These are phyloP conservation scores for Plectranthus barbatus DNA, from an alignment of 257 asterid species.

Conservation along the genomic window DNA sequence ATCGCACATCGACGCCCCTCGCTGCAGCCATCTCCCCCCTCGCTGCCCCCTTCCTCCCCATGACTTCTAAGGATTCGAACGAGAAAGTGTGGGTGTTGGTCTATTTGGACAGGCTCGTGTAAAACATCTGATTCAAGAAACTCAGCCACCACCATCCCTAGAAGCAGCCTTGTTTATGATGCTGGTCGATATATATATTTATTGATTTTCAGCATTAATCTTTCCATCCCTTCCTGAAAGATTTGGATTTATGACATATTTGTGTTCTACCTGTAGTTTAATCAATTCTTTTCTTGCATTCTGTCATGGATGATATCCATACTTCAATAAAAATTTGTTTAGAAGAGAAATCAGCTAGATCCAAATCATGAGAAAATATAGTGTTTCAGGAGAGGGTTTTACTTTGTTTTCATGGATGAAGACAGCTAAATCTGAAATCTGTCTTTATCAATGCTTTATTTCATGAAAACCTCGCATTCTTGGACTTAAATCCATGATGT, in stretches of 20 bases:
- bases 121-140: conserved; percentile 47
- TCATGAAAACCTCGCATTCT: neutral
- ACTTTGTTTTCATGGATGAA: neutral
- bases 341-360: too few relatives aligned
- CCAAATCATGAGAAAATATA: too few relatives aligned
- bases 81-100: conserved; percentile 83
- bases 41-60: too few relatives aligned
- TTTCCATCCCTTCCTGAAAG: neutral
- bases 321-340: too few relatives aligned
- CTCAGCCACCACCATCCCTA: conserved; percentile 50
- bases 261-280: neutral
- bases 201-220: neutral
- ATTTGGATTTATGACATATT: neutral
- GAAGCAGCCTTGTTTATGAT: conserved; percentile 86
- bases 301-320: conserved; percentile 1
- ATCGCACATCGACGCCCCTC: too few relatives aligned
- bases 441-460: too few relatives aligned
- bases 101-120: conserved; percentile 48
- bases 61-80: too few relatives aligned
- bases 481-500: neutral
- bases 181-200: conserved; percentile 64
- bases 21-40: too few relatives aligned
- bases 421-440: too few relatives aligned
- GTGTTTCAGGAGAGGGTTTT: neutral
- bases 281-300: neutral